Evolutionary conservation across 148 eudicot species (phyloP), one percentile per base, ranked within the genome.

Genomic region (Suaeda aralocaspica): DNA sequence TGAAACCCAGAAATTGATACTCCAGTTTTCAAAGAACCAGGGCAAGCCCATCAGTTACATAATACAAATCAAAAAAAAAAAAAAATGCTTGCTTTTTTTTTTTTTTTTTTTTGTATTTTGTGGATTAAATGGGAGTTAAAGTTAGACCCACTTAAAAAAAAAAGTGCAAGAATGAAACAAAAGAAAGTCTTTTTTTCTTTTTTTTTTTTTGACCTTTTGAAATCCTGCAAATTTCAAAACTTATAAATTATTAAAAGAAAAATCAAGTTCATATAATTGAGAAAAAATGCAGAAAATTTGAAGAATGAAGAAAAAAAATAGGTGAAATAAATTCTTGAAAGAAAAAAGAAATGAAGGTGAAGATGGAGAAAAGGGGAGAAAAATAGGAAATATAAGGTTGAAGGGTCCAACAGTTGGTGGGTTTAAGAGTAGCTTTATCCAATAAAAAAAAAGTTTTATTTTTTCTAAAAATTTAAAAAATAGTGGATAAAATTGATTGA

Each of bases 21-120:
- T 50, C 68, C 39, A 51, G 16, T 19, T 72, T 75, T 75, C 57
- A 78, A 29, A 48, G 82, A 75, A 75, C 74, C 75, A 75, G n/a
- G n/a, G n/a, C 74, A 78, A 75, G 81, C 74, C 74, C 82, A 82
- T 78, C 34, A 33, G 70, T 30, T 25, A 71, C 21, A n/a, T 11
- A 30, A 28, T 30, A 41, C 24, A 39, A 71, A 24, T 7, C 28
- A 5, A 33, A 26, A 28, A 33, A 45, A n/a, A 45, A 21, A 29
- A n/a, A 62, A 14, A 25, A 49, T 18, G 29, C 19, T 19, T 8
- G 6, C 44, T 2, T 56, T 12, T 9, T 44, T 31, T 76, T 70
- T 63, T 2, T 56, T 6, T 9, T 44, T 45, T 76, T 70, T n/a
- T n/a, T n/a, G n/a, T n/a, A n/a, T n/a, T n/a, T 34, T 15, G 8